Evolutionary conservation across 495 filamentous ascomycete genomes (phyloP).

Genomic region (Neurospora pannonica): DNA sequence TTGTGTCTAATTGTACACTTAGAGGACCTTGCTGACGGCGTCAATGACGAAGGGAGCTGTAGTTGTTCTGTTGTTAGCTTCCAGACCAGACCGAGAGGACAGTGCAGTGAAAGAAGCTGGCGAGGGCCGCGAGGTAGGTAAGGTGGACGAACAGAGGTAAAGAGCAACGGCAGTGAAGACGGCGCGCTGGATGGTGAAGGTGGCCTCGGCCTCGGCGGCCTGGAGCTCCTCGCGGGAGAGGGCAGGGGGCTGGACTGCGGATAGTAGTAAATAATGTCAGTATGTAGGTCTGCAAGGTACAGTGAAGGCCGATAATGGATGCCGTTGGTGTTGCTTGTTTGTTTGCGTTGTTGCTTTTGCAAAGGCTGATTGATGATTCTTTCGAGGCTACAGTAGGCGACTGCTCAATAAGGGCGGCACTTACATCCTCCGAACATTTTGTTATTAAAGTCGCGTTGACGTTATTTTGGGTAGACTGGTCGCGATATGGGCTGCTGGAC

Average conservation of each 20-base stretch:
- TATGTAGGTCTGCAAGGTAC: too few relatives aligned
- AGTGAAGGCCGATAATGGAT: too few relatives aligned
- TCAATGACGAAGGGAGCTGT: conserved; percentile 78
- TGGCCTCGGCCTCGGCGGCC: conserved; percentile 62
- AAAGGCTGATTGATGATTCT: background rate
- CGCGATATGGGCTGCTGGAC: background rate
- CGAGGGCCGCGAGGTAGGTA: background rate
- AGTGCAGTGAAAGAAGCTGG: background rate
- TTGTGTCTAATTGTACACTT: conserved; percentile 12
- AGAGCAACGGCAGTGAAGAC: conserved; percentile 55
- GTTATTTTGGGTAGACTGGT: background rate
- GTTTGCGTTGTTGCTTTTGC: conserved; percentile 1
- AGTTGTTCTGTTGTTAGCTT: conserved; percentile 2
- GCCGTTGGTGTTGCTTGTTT: conserved; percentile 4
- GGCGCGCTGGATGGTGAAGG: conserved; percentile 52
- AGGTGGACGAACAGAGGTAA: conserved; percentile 65
- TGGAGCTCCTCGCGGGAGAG: conserved; percentile 43
- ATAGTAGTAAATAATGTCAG: background rate
- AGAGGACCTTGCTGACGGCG: conserved; percentile 65
- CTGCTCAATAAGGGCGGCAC: conserved; percentile 1
- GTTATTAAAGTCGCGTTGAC: background rate
- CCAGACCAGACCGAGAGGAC: background rate
- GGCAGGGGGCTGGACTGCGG: conserved; percentile 39
- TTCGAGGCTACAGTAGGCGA: too few relatives aligned
- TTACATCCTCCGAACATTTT: conserved; percentile 41